Conservation (phyloP, 164 flowering plant species). For the Vitis amurensis region DNA sequence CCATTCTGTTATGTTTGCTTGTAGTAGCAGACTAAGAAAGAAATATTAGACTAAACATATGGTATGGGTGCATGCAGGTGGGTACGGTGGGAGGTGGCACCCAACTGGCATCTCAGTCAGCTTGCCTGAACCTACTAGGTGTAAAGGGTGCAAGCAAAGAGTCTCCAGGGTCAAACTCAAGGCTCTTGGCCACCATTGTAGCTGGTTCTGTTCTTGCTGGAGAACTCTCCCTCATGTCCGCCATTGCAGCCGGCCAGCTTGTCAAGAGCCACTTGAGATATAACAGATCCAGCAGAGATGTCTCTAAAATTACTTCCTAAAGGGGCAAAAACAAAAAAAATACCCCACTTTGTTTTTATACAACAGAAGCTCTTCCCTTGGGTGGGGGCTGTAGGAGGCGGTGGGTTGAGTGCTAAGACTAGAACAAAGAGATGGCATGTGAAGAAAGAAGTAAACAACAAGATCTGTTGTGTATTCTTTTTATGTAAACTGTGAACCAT, state of each 20-base stretch:
- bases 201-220: constrained; percentile 34
- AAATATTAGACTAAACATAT: no score
- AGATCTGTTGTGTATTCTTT: no score
- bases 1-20: no score
- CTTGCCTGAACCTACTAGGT: constrained; percentile 32
- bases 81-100: constrained; percentile 30
- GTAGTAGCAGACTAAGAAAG: no score
- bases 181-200: constrained; percentile 26
- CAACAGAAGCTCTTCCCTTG: no score
- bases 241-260: constrained; percentile 31
- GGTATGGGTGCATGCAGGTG: constrained; percentile 7
- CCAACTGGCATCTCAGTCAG: constrained; percentile 30
- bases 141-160: constrained; percentile 30
- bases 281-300: constrained; percentile 16
- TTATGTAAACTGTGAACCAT: no score
- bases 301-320: neutral
- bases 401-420: no score
- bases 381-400: no score
- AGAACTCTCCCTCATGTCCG: constrained; percentile 36
- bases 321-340: no score
- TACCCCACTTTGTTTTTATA: no score
- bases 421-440: no score
- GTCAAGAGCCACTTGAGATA: constrained; percentile 28
- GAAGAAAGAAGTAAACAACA: no score
- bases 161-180: constrained; percentile 24